Evolutionary conservation across 1,284 basidiomycete genomes (phyloP).

Genomic region (Cystobasidium slooffiae): DNA sequence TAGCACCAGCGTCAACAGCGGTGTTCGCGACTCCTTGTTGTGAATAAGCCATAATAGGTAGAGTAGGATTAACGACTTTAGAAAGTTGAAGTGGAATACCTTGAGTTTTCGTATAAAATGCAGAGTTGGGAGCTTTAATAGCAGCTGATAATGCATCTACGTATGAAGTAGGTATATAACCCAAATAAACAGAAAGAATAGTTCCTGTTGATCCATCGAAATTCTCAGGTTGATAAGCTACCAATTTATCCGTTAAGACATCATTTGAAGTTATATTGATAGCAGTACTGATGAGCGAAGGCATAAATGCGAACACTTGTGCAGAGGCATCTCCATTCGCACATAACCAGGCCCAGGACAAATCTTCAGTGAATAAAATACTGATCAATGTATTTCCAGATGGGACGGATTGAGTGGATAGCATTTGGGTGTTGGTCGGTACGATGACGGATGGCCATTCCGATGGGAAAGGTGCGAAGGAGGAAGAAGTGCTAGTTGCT

Average conservation of each 20-base stretch:
- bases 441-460: conserved; percentile 44
- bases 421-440: conserved; percentile 16
- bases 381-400: conserved; percentile 41
- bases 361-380: conserved; percentile 31
- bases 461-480: conserved; percentile 39
- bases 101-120: conserved; percentile 38
- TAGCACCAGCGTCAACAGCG: conserved; percentile 2
- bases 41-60: conserved; percentile 41
- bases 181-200: conserved; percentile 40
- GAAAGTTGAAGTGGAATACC: conserved; percentile 36
- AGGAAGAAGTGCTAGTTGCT: conserved; percentile 14
- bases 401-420: conserved; percentile 21
- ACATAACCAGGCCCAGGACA: conserved; percentile 42
- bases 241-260: conserved; percentile 37
- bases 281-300: conserved; percentile 29
- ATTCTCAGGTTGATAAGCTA: conserved; percentile 43
- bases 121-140: conserved; percentile 38
- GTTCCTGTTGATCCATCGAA: conserved; percentile 15
- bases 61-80: conserved; percentile 40
- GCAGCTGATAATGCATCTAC: conserved; percentile 38
- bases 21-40: conserved; percentile 25
- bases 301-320: conserved; percentile 46
- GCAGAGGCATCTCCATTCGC: conserved; percentile 37
- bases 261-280: conserved; percentile 27
- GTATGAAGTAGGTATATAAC: conserved; percentile 36